These are phyloP conservation scores for Peniophora sp. DNA, from an alignment of 1,284 basidiomycete species.

Conservation along the genomic window DNA sequence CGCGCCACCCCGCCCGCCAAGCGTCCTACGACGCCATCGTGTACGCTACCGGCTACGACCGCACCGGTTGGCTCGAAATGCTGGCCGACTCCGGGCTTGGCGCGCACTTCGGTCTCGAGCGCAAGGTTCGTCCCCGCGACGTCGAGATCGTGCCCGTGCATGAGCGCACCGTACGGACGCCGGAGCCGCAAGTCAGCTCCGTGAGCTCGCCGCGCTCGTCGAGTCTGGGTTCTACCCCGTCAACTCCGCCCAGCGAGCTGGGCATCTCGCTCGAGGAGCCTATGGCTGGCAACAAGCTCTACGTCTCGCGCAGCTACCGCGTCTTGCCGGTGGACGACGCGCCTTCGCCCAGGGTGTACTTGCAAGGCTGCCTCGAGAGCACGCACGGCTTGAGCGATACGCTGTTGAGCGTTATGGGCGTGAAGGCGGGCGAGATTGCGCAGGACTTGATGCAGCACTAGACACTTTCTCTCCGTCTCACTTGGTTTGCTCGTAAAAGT, in stretches of 20 bases:
- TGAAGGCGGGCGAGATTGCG: constrained; percentile 43
- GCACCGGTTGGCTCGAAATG: constrained; percentile 40
- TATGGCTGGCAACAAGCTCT: constrained; percentile 21
- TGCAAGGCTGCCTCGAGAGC: constrained; percentile 49
- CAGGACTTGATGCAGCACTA: constrained; percentile 25
- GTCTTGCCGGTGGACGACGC: constrained; percentile 26
- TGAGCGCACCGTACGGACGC: constrained; percentile 4
- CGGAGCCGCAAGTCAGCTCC: constrained; percentile 10
- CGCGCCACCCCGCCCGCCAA: constrained; percentile 20
- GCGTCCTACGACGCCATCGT: constrained; percentile 42
- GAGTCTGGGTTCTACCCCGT: constrained; percentile 14
- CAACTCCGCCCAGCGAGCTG: constrained; percentile 17
- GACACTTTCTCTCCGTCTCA: too few relatives aligned
- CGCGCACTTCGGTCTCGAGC: constrained; percentile 32
- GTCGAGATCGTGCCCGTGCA: constrained; percentile 15
- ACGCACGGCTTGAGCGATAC: constrained; percentile 55
- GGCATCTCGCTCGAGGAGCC: constrained; percentile 13
- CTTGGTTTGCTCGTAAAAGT: too few relatives aligned
- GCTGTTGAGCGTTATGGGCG: constrained; percentile 41
- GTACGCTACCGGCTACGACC: constrained; percentile 51
- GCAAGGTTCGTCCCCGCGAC: constrained; percentile 10
- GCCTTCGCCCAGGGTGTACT: constrained; percentile 38
- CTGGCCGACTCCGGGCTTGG: constrained; percentile 36
- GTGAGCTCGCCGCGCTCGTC: neutral
- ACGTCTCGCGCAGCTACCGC: constrained; percentile 38